These are phyloP conservation scores for Chlamydomonas sphaeroides DNA, from an alignment of 139 green algal genomes.

Conservation along the genomic window DNA sequence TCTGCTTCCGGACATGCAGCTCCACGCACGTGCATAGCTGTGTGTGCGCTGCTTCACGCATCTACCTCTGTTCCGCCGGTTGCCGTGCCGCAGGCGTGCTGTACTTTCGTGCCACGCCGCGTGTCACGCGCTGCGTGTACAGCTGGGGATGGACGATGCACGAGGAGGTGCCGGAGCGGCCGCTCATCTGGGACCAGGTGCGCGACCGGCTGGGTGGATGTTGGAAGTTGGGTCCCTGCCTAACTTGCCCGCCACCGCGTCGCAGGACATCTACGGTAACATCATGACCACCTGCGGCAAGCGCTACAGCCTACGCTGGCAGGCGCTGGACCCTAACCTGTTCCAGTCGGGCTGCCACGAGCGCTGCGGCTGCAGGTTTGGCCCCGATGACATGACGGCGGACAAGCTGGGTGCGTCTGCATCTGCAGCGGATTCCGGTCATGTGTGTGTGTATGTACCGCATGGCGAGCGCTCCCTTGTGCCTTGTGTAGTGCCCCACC, in stretches of 20 bases:
- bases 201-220: no score
- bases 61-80: neutral
- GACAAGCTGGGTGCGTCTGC: no score
- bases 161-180: neutral
- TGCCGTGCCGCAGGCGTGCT: neutral
- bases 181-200: constrained; percentile 27
- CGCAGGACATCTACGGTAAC: neutral
- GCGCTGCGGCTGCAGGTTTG: neutral
- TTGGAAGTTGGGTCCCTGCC: no score
- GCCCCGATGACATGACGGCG: neutral
- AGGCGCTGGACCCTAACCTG: neutral
- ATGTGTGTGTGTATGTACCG: no score
- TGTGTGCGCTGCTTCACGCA: no score
- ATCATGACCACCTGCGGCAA: neutral
- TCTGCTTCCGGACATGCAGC: no score
- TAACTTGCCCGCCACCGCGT: no score
- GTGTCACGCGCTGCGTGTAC: constrained; percentile 34
- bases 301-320: neutral
- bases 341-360: constrained; percentile 2
- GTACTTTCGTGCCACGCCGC: constrained; percentile 30
- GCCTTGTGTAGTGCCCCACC: no score
- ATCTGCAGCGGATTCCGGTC: no score
- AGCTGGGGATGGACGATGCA: constrained; percentile 29
- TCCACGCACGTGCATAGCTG: no score
- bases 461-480: no score